Conservation (phyloP, 1,284 basidiomycete genomes). For the Boletus mariae region DNA sequence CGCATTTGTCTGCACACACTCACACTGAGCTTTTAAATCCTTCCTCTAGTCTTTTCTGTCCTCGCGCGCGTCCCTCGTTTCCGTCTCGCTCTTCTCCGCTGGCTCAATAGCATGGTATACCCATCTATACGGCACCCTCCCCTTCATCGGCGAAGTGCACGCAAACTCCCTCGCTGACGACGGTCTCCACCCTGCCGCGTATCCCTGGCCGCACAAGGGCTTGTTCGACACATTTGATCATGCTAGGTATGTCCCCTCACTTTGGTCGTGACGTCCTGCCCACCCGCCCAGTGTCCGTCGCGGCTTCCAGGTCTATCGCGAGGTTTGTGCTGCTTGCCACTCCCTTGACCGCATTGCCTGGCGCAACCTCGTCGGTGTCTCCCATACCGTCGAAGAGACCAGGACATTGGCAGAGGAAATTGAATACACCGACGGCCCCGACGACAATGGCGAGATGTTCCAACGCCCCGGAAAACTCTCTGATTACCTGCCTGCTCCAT, state of each 20-base stretch:
- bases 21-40: background rate
- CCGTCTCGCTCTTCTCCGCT: constrained; percentile 75
- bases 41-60: constrained; percentile 49
- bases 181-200: constrained; percentile 85
- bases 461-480: constrained; percentile 95
- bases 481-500: constrained; percentile 95
- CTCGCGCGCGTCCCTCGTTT: constrained; percentile 77
- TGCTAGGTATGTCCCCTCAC: constrained; percentile 57
- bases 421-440: constrained; percentile 96
- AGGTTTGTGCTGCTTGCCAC: constrained; percentile 98
- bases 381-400: constrained; percentile 91
- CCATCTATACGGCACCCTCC: constrained; percentile 86
- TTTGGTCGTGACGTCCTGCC: constrained; percentile 10
- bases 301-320: constrained; percentile 98
- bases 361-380: constrained; percentile 98
- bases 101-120: constrained; percentile 96
- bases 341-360: constrained; percentile 99
- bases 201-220: constrained; percentile 93
- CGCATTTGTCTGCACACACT: constrained; percentile 5
- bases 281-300: constrained; percentile 78
- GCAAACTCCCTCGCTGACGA: constrained; percentile 91
- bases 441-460: constrained; percentile 98
- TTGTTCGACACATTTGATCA: constrained; percentile 93
- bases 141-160: constrained; percentile 84
- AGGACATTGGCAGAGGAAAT: constrained; percentile 94